Percentiles rank a stretch among this genome's conserved stretches.
Conservation (phyloP, 768 basidiomycete genomes). For the Leucocoprinus birnbaumii region DNA sequence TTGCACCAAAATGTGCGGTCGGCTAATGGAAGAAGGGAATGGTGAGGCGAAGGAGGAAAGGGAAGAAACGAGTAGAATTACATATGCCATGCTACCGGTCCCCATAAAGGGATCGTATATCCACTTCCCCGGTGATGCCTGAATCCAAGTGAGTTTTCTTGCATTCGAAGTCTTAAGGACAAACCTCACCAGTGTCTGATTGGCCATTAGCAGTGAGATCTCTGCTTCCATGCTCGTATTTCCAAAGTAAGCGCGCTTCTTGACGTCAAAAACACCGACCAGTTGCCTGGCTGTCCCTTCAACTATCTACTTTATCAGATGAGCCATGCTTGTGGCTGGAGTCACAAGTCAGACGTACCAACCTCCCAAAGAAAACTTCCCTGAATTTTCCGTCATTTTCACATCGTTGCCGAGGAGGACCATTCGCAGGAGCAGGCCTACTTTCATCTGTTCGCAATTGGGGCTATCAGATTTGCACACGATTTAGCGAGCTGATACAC, state of each 20-base stretch:
- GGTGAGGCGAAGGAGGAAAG: neutral
- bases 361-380: constrained; percentile 80
- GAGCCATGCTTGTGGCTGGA: neutral
- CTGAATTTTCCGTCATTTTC: constrained; percentile 68
- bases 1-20: constrained; percentile 82
- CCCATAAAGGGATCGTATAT: constrained; percentile 97
- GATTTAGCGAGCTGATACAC: constrained; percentile 19
- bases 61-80: constrained; percentile 26
- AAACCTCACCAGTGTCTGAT: constrained; percentile 73
- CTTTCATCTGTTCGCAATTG: constrained; percentile 43
- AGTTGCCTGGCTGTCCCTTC: constrained; percentile 69
- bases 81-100: constrained; percentile 90
- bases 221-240: constrained; percentile 99
- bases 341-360: constrained; percentile 51
- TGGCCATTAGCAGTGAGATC: constrained; percentile 93
- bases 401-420: constrained; percentile 40
- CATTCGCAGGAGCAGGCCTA: constrained; percentile 20
- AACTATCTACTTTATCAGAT: constrained; percentile 35
- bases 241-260: constrained; percentile 86
- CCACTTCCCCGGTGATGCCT: constrained; percentile 87
- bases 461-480: neutral
- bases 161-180: neutral
- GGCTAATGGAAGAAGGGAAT: constrained; percentile 47
- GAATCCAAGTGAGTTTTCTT: neutral
- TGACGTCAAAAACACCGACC: constrained; percentile 76